These are phyloP conservation scores for Acorus gramineus DNA, from an alignment of 106 monocot species.

Conservation along the genomic window DNA sequence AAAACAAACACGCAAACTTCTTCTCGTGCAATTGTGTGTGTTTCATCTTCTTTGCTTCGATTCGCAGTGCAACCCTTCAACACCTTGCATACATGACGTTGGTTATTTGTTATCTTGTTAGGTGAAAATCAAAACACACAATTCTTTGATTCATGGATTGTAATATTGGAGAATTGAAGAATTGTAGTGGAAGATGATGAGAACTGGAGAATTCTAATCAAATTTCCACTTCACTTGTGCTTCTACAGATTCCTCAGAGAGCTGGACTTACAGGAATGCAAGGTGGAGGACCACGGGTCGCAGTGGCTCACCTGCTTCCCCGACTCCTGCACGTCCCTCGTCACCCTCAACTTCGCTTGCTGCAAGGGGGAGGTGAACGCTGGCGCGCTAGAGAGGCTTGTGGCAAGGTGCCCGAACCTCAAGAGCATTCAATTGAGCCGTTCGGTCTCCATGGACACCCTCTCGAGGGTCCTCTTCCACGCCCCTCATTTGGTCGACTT, in stretches of 20 bases:
- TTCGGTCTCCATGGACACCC: slow-evolving; percentile 12
- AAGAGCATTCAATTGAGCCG: slow-evolving; percentile 21
- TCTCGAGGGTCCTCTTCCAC: slow-evolving; percentile 15
- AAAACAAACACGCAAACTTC: too few relatives aligned
- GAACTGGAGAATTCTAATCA: neutral
- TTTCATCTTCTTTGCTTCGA: too few relatives aligned
- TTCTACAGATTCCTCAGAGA: slow-evolving; percentile 16
- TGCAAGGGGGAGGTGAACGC: slow-evolving; percentile 30
- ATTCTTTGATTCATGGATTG: too few relatives aligned
- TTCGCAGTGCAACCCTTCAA: too few relatives aligned
- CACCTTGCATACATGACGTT: too few relatives aligned
- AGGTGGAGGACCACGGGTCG: slow-evolving; percentile 23
- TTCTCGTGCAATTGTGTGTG: too few relatives aligned
- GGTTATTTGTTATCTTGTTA: too few relatives aligned
- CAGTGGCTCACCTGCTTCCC: slow-evolving; percentile 33
- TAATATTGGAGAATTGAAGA: too few relatives aligned
- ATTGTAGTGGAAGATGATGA: too few relatives aligned
- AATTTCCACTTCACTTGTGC: neutral
- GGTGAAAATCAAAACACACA: too few relatives aligned
- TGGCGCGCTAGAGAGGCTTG: slow-evolving; percentile 24
- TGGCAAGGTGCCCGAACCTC: slow-evolving; percentile 24
- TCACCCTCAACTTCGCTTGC: slow-evolving; percentile 32
- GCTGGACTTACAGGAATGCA: slow-evolving; percentile 31
- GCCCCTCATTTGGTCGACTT: slow-evolving; percentile 30
- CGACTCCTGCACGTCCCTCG: slow-evolving; percentile 26